Evolutionary conservation across 805 yeast species (phyloP).

Genomic region (Zygosaccharomyces kombuchaensis): DNA sequence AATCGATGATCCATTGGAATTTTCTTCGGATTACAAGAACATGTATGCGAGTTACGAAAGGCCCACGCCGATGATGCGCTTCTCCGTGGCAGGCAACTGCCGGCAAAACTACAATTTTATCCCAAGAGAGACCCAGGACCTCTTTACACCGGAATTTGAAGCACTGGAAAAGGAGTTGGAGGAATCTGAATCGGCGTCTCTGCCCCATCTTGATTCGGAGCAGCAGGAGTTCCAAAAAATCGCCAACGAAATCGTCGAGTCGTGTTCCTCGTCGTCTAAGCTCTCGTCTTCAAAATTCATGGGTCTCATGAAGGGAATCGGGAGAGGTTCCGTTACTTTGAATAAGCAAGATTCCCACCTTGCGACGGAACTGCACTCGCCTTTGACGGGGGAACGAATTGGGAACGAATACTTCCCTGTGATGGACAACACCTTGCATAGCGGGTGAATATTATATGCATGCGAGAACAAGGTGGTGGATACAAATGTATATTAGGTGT

Average conservation of each 20-base stretch:
- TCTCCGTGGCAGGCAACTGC: not conserved
- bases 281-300: slow-evolving; percentile 30
- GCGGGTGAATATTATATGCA: not conserved
- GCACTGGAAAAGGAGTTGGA: slow-evolving; percentile 23
- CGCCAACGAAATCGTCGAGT: slow-evolving; percentile 26
- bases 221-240: slow-evolving; percentile 25
- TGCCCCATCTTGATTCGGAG: slow-evolving; percentile 16
- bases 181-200: slow-evolving; percentile 1
- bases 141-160: slow-evolving; percentile 24
- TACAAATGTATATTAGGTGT: not conserved
- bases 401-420: slow-evolving; percentile 30
- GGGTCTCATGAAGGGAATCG: slow-evolving; percentile 28
- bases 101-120: not conserved
- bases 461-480: not conserved
- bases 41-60: slow-evolving; percentile 26
- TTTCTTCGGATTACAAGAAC: slow-evolving; percentile 27
- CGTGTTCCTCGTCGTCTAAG: slow-evolving; percentile 19
- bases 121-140: not conserved
- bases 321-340: slow-evolving; percentile 32
- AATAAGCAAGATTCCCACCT: slow-evolving; percentile 13
- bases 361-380: slow-evolving; percentile 23
- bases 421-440: slow-evolving; percentile 12
- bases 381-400: slow-evolving; percentile 22
- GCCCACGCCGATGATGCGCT: slow-evolving; percentile 9
- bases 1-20: slow-evolving; percentile 31